Conservation (phyloP, 345 rosid species). For the Corchorus olitorius region DNA sequence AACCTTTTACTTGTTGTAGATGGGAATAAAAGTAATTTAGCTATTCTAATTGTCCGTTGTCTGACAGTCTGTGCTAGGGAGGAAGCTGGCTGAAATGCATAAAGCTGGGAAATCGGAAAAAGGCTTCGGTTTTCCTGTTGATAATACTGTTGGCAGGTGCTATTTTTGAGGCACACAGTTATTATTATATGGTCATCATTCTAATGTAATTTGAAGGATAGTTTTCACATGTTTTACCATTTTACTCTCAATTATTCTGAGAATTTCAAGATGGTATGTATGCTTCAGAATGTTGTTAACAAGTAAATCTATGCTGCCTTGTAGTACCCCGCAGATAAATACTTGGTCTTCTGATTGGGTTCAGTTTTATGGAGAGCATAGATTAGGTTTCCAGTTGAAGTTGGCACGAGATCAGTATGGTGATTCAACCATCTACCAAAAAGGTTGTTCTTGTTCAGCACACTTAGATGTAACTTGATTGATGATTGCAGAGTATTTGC, state of each 20-base stretch:
- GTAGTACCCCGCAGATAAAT: conserved; percentile 90
- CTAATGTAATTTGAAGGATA: background rate
- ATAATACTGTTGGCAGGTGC: conserved; percentile 94
- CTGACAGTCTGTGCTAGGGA: conserved; percentile 73
- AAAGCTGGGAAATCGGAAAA: conserved; percentile 76
- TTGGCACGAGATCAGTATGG: conserved; percentile 69
- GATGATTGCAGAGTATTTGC: background rate
- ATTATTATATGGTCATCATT: conserved; percentile 3
- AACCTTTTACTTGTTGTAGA: conserved; percentile 14
- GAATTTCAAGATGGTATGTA: background rate
- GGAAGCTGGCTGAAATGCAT: conserved; percentile 96
- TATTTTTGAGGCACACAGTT: background rate
- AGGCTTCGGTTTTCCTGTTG: conserved; percentile 89
- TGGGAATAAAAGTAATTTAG: conserved; percentile 6
- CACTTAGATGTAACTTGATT: background rate
- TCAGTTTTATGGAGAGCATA: conserved; percentile 79
- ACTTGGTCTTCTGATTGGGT: conserved; percentile 89
- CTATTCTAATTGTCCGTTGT: conserved; percentile 23
- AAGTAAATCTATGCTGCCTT: conserved; percentile 21
- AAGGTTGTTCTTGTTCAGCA: conserved; percentile 45
- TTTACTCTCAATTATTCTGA: background rate
- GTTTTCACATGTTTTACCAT: background rate
- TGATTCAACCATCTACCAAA: conserved; percentile 69
- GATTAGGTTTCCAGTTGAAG: conserved; percentile 86
- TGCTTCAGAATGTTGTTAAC: conserved; percentile 15